Base-by-base conservation (phyloP, 495 filamentous ascomycete genomes). In the Trichoderma erinaceum region DNA sequence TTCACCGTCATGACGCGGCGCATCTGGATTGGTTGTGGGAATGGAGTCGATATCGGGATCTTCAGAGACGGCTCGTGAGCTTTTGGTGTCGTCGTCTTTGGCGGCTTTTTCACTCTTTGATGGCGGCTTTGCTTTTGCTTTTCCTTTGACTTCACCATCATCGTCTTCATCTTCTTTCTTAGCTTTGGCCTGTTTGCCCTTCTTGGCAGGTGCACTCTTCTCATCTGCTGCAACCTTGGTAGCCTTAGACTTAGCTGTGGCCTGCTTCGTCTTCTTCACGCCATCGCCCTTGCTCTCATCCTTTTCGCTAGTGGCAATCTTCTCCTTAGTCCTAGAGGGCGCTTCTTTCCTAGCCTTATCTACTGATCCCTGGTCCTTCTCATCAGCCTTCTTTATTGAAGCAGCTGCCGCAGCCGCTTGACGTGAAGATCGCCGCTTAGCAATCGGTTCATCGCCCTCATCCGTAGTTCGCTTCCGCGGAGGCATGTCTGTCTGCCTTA, bases 1-100 rank as follows among this genome's bases (percentile, higher is more conserved):
- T 69, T 73, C 74, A 21, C 61, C 67, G 0, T 68, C 58, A 29
- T 68, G 67, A 6, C 67, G 67, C 10, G 18, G 35, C 1, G 38
- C 67, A 15, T 68, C 67, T 7, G 67, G 67, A 25, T 68, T 68
- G 23, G 18, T 16, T 3, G 23, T n/a, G 7, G 67, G 67, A 25
- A 68, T 68, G 58, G 67, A 48, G 56, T 68, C 67, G 11, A 58
- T 18, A 18, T 68, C 67, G 2, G 58, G 67, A 29, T 68, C 61
- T 67, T 63, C 66, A 12, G 52, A 61, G 1, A 67, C n/a, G 48
- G 52, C 66, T 18, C 66, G 27, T 16, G 65, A 43, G 63, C 11
- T 13, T 44, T 50, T 6, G 10, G 18, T 29, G 29, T 29, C 43
- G n/a, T 23, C 48, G 29, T 23, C 32, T 15, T 63, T 41, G 46